A percentile compares a stretch with the other conserved stretches of the same genome.
These are phyloP conservation scores for Tolypocladium cylindrosporum DNA, from an alignment of 2,329 filamentous ascomycete genomes.

Conservation along the genomic window DNA sequence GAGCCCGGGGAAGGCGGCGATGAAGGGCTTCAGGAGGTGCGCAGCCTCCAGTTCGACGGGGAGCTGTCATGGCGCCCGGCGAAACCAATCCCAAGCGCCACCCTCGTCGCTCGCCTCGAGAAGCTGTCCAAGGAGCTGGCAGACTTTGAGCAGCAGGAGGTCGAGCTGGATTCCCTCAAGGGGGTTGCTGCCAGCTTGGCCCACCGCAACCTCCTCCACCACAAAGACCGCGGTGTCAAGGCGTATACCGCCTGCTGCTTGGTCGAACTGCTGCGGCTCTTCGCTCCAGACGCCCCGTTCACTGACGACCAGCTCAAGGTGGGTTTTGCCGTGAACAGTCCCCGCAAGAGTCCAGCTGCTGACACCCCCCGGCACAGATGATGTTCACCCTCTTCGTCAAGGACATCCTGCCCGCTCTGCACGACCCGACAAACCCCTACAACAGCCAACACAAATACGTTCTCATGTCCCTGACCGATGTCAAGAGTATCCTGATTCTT, in stretches of 20 bases:
- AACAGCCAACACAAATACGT: slow-evolving; percentile 90
- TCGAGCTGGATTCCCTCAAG: slow-evolving; percentile 71
- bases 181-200: slow-evolving; percentile 80
- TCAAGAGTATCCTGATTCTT: slow-evolving; percentile 89
- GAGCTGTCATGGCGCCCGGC: slow-evolving; percentile 85
- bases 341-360: slow-evolving; percentile 1
- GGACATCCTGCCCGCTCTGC: slow-evolving; percentile 72
- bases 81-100: slow-evolving; percentile 74
- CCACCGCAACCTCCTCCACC: slow-evolving; percentile 68
- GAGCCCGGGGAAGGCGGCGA: neutral
- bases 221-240: slow-evolving; percentile 89
- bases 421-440: slow-evolving; percentile 80
- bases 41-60: slow-evolving; percentile 67
- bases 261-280: slow-evolving; percentile 86
- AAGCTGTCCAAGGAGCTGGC: slow-evolving; percentile 72
- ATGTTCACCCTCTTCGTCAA: slow-evolving; percentile 86
- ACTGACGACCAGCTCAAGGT: slow-evolving; percentile 86
- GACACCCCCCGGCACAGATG: slow-evolving; percentile 44
- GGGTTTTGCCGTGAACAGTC: slow-evolving; percentile 13
- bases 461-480: slow-evolving; percentile 75
- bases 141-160: slow-evolving; percentile 78
- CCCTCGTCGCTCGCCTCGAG: slow-evolving; percentile 73
- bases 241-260: slow-evolving; percentile 83
- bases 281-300: slow-evolving; percentile 91
- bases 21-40: slow-evolving; percentile 14